phyloP scores from a whole-genome alignment of 1,139 yeast genomes.

The Petasospora rhodanensis region DNA sequence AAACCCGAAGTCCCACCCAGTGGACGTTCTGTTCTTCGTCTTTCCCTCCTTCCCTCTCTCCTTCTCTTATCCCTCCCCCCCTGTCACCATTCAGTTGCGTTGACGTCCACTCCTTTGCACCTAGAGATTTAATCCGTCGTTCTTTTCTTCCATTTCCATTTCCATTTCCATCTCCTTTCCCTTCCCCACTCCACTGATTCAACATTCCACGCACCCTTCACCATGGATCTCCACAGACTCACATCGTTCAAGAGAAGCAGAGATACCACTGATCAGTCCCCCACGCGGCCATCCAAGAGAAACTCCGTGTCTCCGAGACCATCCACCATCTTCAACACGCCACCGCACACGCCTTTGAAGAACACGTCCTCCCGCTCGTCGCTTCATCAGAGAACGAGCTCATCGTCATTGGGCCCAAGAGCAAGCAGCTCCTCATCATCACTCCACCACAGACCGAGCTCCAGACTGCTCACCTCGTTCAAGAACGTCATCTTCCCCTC shows the following conservation, averaged over 20 bases:
- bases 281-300: constrained; percentile 23
- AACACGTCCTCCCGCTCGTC: constrained; percentile 5
- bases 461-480: constrained; percentile 20
- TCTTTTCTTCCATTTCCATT: constrained; percentile 2
- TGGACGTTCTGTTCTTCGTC: too few species aligned
- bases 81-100: constrained; percentile 29
- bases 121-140: constrained; percentile 9
- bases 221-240: constrained; percentile 2
- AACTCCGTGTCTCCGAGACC: constrained; percentile 9
- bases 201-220: background rate
- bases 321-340: constrained; percentile 12
- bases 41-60: constrained; percentile 1
- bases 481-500: constrained; percentile 17
- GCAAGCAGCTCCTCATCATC: too few species aligned
- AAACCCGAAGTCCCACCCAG: too few species aligned
- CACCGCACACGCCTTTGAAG: constrained; percentile 22
- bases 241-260: constrained; percentile 25
- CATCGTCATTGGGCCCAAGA: too few species aligned
- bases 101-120: constrained; percentile 28
- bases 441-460: too few species aligned
- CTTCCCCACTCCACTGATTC: too few species aligned
- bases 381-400: constrained; percentile 9
- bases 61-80: background rate
- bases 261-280: constrained; percentile 14
- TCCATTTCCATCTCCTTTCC: too few species aligned